Conservation (phyloP, 2,329 filamentous ascomycete species). For the Xylaria sp. region DNA sequence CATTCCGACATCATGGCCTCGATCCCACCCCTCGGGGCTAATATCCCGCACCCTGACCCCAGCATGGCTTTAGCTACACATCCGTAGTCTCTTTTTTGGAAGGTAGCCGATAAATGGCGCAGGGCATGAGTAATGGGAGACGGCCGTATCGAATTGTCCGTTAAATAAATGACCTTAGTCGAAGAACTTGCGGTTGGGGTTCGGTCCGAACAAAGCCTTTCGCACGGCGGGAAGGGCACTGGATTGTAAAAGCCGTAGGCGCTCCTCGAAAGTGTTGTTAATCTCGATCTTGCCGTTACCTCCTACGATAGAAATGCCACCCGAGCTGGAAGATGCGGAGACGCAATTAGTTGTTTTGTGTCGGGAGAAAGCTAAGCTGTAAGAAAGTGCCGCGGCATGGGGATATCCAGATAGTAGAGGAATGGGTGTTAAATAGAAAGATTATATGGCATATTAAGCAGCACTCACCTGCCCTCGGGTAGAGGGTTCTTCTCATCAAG, state of each 20-base stretch:
- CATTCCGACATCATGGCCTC: background rate
- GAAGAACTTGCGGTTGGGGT: constrained; percentile 91
- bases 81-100: background rate
- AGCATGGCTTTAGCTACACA: background rate
- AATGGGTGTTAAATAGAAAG: constrained; percentile 11
- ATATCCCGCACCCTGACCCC: background rate
- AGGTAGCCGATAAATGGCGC: background rate
- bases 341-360: constrained; percentile 12
- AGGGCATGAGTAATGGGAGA: background rate
- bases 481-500: constrained; percentile 76
- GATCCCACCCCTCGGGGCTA: background rate
- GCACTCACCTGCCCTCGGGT: constrained; percentile 74
- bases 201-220: constrained; percentile 84
- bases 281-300: constrained; percentile 92
- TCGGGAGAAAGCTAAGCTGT: too few relatives aligned
- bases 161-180: constrained; percentile 53
- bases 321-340: constrained; percentile 53
- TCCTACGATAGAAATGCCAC: constrained; percentile 75
- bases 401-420: background rate
- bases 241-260: constrained; percentile 76
- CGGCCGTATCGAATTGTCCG: background rate
- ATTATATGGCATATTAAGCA: background rate
- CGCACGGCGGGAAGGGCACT: constrained; percentile 80
- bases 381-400: background rate
- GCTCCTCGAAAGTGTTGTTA: constrained; percentile 95